These are phyloP conservation scores for Suillus lakei DNA, from an alignment of 768 basidiomycete genomes.

Conservation along the genomic window DNA sequence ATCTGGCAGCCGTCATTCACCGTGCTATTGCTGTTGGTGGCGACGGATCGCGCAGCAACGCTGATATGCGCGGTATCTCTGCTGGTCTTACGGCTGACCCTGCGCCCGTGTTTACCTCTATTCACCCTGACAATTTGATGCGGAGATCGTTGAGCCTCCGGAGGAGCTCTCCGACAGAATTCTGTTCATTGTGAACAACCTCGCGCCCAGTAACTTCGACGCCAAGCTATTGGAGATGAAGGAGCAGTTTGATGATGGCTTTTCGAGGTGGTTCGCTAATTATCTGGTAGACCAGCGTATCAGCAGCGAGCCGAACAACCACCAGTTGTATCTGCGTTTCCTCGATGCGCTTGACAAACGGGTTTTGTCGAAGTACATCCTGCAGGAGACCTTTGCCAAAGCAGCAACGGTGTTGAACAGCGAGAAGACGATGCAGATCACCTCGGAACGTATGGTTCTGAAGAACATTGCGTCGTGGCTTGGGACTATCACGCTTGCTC, in stretches of 20 bases:
- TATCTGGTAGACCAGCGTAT: conserved; percentile 97
- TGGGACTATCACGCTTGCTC: conserved; percentile 90
- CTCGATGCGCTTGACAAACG: conserved; percentile 81
- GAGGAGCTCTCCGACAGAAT: conserved; percentile 93
- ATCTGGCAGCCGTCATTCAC: conserved; percentile 72
- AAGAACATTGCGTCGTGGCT: conserved; percentile 98
- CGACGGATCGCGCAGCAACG: conserved; percentile 43
- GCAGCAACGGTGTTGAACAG: conserved; percentile 87
- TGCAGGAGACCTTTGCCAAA: conserved; percentile 95
- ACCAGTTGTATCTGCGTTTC: conserved; percentile 92
- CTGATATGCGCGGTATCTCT: conserved; percentile 45
- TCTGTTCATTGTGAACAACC: conserved; percentile 97
- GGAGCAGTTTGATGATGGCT: conserved; percentile 78
- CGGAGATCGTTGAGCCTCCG: conserved; percentile 68
- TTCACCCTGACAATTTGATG: conserved; percentile 74
- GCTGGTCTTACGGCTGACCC: conserved; percentile 45
- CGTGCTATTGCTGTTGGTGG: conserved; percentile 64
- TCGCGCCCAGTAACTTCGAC: conserved; percentile 94
- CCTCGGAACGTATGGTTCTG: conserved; percentile 81
- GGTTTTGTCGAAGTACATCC: conserved; percentile 70
- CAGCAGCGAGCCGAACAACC: conserved; percentile 96
- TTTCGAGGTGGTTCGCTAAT: conserved; percentile 96
- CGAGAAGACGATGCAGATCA: conserved; percentile 85
- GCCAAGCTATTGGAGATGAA: conserved; percentile 86
- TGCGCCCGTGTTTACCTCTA: conserved; percentile 72